Conservation (phyloP, 306 rosid genomes). For the Pyrus pyrifolia region DNA sequence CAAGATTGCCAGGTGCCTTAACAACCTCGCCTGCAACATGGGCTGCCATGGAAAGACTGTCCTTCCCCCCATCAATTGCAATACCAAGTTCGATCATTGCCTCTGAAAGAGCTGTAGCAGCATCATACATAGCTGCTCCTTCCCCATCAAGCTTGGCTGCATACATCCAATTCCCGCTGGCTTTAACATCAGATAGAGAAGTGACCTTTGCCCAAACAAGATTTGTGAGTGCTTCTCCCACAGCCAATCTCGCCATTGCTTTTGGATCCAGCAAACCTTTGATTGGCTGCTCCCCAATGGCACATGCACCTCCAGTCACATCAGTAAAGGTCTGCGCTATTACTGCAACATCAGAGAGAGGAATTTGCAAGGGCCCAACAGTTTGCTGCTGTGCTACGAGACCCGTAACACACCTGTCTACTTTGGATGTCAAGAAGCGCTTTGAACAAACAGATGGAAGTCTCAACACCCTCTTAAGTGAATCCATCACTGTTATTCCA, state of each 20-base stretch:
- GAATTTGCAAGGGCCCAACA: conserved; percentile 81
- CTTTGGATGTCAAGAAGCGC: conserved; percentile 69
- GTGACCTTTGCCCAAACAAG: conserved; percentile 92
- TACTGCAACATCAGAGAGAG: conserved; percentile 85
- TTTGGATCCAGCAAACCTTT: conserved; percentile 82
- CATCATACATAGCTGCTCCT: conserved; percentile 91
- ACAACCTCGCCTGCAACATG: conserved; percentile 70
- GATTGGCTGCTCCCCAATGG: conserved; percentile 85
- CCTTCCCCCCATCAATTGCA: conserved; percentile 94
- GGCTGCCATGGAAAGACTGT: conserved; percentile 94
- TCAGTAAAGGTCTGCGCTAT: conserved; percentile 67
- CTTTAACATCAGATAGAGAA: conserved; percentile 81
- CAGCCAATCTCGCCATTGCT: conserved; percentile 93
- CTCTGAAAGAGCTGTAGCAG: conserved; percentile 64
- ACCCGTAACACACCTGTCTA: conserved; percentile 82
- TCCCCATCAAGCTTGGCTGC: conserved; percentile 95
- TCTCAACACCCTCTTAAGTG: conserved; percentile 70
- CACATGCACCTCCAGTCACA: conserved; percentile 85
- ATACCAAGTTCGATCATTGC: conserved; percentile 87
- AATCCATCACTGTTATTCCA: conserved; percentile 46
- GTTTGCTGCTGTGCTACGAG: conserved; percentile 93
- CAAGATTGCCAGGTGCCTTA: conserved; percentile 93
- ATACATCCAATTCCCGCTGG: conserved; percentile 94
- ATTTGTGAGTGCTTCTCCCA: conserved; percentile 94
- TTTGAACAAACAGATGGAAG: conserved; percentile 84